A percentile compares a stretch with the other conserved stretches of the same genome.
phyloP scores from a whole-genome alignment of 179 eudicot species.

The Heliamphora pulchella region DNA sequence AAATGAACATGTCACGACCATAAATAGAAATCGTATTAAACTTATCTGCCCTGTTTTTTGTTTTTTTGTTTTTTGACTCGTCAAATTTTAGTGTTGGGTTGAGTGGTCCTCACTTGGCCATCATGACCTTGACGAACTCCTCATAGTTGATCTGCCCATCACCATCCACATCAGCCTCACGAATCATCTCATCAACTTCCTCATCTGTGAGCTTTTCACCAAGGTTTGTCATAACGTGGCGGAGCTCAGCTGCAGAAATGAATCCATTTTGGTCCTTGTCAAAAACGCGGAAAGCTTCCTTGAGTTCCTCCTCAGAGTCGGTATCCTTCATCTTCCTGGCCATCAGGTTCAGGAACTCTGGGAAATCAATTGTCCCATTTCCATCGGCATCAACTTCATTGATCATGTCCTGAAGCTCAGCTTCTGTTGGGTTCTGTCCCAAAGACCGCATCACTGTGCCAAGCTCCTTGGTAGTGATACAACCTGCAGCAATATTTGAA shows the following conservation, averaged over 20 bases:
- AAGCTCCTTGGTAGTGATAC: slow-evolving; percentile 13
- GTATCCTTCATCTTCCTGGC: slow-evolving; percentile 16
- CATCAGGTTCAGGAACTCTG: slow-evolving; percentile 15
- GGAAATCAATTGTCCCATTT: slow-evolving; percentile 15
- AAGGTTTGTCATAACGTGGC: slow-evolving; percentile 16
- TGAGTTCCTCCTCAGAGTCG: slow-evolving; percentile 17
- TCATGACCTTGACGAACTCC: slow-evolving; percentile 25
- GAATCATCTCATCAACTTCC: slow-evolving; percentile 18
- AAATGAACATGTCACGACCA: slow-evolving; percentile 25
- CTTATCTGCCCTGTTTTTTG: slow-evolving; percentile 26
- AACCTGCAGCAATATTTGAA: slow-evolving; percentile 7
- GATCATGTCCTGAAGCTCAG: slow-evolving; percentile 16
- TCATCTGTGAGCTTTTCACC: slow-evolving; percentile 16
- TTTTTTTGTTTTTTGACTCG: background rate
- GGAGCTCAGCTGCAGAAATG: slow-evolving; percentile 18
- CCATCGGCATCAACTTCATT: slow-evolving; percentile 19
- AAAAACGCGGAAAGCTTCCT: slow-evolving; percentile 16
- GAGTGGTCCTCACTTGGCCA: slow-evolving; percentile 29
- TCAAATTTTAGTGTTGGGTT: slow-evolving; percentile 22
- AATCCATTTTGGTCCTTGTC: slow-evolving; percentile 16
- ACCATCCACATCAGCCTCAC: slow-evolving; percentile 19
- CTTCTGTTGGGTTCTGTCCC: slow-evolving; percentile 16
- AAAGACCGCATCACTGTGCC: slow-evolving; percentile 14
- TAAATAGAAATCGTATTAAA: slow-evolving; percentile 25
- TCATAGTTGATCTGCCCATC: slow-evolving; percentile 23